Base-by-base conservation (phyloP, 352 stramenopile genomes). In the Globisporangium irregulare region DNA sequence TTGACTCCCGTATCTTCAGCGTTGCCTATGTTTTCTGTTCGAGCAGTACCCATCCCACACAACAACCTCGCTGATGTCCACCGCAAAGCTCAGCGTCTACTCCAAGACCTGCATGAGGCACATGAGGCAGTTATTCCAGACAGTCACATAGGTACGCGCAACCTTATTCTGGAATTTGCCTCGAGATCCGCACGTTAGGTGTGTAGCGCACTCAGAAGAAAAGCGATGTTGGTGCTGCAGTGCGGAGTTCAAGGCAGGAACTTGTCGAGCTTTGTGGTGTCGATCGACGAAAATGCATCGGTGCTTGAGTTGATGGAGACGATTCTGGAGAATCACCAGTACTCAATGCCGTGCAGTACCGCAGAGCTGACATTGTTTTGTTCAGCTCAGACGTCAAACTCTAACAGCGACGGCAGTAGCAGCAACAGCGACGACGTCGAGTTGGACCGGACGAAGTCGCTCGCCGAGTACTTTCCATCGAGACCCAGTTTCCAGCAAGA, bases 401-500 rank as follows among this genome's bases (percentile, higher is more conserved):
- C 54, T 25, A 20, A 36, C 1, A 6, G 15, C 22, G 14, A 22
- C 22, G 27, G 4, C 22, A 22, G 32, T n/a, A 38, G 12, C 15
- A 59, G 18, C 10, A 25, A 8, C 22, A 25, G 18, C 54, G 18
- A 38, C 7, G 14, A 41, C 3, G 15, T 41, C 15, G 54, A 59
- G 25, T 43, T 59, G 54, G 27, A 59, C 15, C 54, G 27, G 18
- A 59, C 54, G 20, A 38, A 59, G 27, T 29, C 54, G 10, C 14
- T 59, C 15, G 22, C 3, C 2, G 27, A 59, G 14, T 59, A 59
- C 27, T 59, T 59, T 5, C 54, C 27, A 25, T 8, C 54, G 7
- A 59, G 54, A 43, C 54, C 27, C 12, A 59, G 54, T 15, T 59
- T 59, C 54, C 54, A 59, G 27, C 54, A 59, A 22, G 54, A 43